phyloP scores from a whole-genome alignment of 345 rosid species.

The Eucalyptus sp. region DNA sequence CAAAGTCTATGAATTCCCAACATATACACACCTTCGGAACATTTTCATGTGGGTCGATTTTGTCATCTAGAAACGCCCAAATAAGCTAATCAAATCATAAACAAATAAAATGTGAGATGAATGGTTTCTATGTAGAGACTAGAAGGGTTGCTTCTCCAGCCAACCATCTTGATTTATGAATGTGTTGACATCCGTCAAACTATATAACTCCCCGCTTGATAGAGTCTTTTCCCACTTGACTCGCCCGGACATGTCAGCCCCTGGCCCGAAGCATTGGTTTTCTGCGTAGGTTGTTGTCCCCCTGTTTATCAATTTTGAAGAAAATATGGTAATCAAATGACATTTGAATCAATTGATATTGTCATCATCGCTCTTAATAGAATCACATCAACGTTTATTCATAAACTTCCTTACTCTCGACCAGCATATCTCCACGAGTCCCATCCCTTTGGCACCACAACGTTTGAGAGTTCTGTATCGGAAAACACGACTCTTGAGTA shows the following conservation, averaged over 20 bases:
- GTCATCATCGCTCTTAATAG: neutral
- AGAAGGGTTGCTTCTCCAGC: slow-evolving; percentile 13
- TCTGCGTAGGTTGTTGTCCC: slow-evolving; percentile 17
- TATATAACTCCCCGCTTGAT: neutral
- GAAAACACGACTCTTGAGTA: slow-evolving; percentile 23
- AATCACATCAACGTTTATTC: neutral
- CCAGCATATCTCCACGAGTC: slow-evolving; percentile 9
- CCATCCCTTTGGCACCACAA: slow-evolving; percentile 27
- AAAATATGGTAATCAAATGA: neutral
- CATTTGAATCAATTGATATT: neutral
- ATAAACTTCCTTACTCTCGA: slow-evolving; percentile 16
- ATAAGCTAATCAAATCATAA: neutral
- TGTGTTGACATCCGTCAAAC: neutral
- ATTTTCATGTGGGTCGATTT: neutral
- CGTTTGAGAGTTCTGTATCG: neutral
- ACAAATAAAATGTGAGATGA: neutral
- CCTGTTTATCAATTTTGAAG: neutral
- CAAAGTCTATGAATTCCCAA: neutral
- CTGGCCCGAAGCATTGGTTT: slow-evolving; percentile 20
- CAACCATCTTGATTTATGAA: neutral
- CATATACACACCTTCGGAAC: neutral
- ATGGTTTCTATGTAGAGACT: neutral
- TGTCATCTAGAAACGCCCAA: neutral
- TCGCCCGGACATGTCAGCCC: slow-evolving; percentile 16
- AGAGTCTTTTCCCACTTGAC: slow-evolving; percentile 30